Conservation (phyloP, 805 yeast species). For the Yamadazyma insecticola region DNA sequence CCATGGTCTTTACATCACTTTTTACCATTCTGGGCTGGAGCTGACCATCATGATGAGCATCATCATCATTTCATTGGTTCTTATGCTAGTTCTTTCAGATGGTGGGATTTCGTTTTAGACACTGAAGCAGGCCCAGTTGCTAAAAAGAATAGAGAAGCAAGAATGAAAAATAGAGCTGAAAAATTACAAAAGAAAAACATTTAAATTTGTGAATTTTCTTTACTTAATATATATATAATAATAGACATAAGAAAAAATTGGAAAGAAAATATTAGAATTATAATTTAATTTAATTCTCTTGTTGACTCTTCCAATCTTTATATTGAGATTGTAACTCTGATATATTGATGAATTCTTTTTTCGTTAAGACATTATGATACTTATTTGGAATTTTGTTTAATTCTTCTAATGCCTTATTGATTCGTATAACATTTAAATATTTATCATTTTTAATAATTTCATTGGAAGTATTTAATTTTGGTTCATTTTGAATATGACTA, state of each 20-base stretch:
- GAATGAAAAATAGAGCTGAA: slow-evolving; percentile 40
- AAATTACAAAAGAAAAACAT: slow-evolving; percentile 20
- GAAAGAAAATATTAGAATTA: no score
- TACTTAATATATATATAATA: no score
- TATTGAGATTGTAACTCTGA: no score
- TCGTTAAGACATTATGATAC: no score
- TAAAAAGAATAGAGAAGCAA: slow-evolving; percentile 42
- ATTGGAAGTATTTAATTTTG: slow-evolving; percentile 21
- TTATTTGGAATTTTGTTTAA: no score
- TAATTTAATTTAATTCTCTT: no score
- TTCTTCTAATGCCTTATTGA: slow-evolving; percentile 42
- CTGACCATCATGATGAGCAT: slow-evolving; percentile 58
- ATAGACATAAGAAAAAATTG: no score
- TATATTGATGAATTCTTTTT: no score
- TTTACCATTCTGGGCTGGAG: slow-evolving; percentile 65
- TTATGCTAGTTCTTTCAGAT: slow-evolving; percentile 54
- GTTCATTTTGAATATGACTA: slow-evolving; percentile 20
- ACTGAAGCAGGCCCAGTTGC: slow-evolving; percentile 57
- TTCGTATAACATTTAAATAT: slow-evolving; percentile 43
- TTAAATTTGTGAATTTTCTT: no score
- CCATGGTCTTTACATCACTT: slow-evolving; percentile 56
- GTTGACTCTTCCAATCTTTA: no score
- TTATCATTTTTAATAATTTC: slow-evolving; percentile 22
- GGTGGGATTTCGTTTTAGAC: slow-evolving; percentile 51
- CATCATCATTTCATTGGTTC: slow-evolving; percentile 58